These are phyloP conservation scores for Yamadazyma trypodendri DNA, from an alignment of 1,139 yeast species.

Conservation along the genomic window DNA sequence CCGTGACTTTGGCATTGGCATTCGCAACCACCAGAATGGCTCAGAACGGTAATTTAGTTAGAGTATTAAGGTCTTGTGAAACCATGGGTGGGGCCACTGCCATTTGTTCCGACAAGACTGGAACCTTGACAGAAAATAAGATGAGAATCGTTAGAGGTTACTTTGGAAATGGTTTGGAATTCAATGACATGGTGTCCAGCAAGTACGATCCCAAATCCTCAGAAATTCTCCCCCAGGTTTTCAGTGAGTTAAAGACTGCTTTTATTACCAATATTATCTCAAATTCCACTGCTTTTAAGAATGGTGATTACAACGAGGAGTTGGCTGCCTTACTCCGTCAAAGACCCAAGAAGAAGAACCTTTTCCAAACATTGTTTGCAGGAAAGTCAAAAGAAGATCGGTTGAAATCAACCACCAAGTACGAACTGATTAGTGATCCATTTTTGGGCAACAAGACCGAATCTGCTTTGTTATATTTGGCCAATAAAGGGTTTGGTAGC, in stretches of 20 bases:
- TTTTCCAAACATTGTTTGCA: constrained; percentile 20
- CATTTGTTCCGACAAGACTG: constrained; percentile 95
- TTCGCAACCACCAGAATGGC: constrained; percentile 99
- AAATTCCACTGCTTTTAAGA: constrained; percentile 90
- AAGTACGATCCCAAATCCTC: constrained; percentile 26
- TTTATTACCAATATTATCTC: constrained; percentile 63
- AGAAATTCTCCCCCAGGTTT: constrained; percentile 31
- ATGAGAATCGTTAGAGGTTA: constrained; percentile 87
- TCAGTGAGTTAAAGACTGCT: constrained; percentile 30
- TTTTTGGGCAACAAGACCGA: constrained; percentile 94
- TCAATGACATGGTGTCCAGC: constrained; percentile 40
- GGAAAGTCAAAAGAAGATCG: constrained; percentile 17
- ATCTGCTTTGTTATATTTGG: constrained; percentile 76
- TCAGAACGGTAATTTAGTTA: constrained; percentile 91
- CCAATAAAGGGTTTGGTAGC: constrained; percentile 54
- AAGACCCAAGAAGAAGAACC: constrained; percentile 29
- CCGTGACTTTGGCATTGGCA: constrained; percentile 93
- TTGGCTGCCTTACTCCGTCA: constrained; percentile 27
- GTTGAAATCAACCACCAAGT: constrained; percentile 20
- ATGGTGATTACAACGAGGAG: constrained; percentile 43
- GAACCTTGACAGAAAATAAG: constrained; percentile 88
- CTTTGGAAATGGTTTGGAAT: constrained; percentile 47
- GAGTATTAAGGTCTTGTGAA: constrained; percentile 91
- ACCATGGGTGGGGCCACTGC: constrained; percentile 99
- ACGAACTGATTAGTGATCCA: constrained; percentile 43